These are phyloP conservation scores for Phytophthora crassamura DNA, from an alignment of 352 stramenopile species.

Conservation along the genomic window DNA sequence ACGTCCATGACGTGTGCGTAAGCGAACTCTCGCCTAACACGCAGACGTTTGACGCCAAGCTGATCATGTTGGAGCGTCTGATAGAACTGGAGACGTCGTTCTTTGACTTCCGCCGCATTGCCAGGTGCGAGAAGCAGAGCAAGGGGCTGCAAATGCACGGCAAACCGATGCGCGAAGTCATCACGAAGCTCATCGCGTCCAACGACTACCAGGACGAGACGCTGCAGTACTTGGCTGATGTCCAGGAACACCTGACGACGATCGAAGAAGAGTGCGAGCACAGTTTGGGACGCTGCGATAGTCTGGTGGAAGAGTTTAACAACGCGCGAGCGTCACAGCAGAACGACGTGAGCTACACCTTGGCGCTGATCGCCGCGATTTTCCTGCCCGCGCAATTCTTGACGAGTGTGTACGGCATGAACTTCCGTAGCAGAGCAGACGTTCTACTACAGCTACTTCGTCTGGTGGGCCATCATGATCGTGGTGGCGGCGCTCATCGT, in stretches of 20 bases:
- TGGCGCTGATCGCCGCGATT: conserved; percentile 79
- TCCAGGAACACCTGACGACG: conserved; percentile 81
- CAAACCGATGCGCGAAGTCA: conserved; percentile 67
- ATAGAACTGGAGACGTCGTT: conserved; percentile 49
- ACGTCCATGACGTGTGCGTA: conserved; percentile 78
- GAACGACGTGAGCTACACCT: conserved; percentile 76
- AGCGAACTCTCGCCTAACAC: conserved; percentile 80
- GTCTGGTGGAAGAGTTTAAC: conserved; percentile 70
- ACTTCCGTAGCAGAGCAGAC: conserved; percentile 81
- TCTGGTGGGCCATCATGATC: conserved; percentile 77
- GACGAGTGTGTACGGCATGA: conserved; percentile 88
- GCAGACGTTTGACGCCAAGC: conserved; percentile 67
- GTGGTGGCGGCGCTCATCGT: conserved; percentile 35
- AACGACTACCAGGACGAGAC: conserved; percentile 72
- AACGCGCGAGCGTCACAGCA: conserved; percentile 62
- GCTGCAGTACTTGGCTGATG: conserved; percentile 84
- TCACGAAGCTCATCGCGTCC: conserved; percentile 65
- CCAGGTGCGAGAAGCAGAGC: conserved; percentile 60
- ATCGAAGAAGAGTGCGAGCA: conserved; percentile 80
- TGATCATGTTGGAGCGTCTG: conserved; percentile 70
- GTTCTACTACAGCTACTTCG: conserved; percentile 70
- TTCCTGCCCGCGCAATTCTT: conserved; percentile 88
- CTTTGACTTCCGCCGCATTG: conserved; percentile 62
- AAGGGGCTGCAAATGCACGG: conserved; percentile 72
- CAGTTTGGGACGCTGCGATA: conserved; percentile 67